A percentile compares a stretch with the other conserved stretches of the same genome.
phyloP scores from a whole-genome alignment of 257 asterid genomes.

The Orobanche coerulescens region DNA sequence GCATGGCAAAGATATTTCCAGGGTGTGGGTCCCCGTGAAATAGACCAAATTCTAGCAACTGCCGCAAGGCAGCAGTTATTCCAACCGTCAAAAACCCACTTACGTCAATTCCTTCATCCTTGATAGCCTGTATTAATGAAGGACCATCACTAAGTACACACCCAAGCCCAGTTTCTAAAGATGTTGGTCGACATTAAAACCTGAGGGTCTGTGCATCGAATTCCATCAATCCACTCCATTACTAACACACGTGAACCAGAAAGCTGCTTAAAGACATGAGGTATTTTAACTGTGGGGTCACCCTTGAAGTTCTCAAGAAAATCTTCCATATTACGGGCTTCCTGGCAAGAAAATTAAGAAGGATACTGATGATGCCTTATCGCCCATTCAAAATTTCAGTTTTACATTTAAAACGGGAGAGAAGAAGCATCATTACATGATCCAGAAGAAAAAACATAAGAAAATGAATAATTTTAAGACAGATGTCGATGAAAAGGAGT shows the following conservation, averaged over 20 bases:
- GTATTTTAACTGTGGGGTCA: slow-evolving; percentile 96
- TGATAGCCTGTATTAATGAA: slow-evolving; percentile 63
- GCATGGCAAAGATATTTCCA: slow-evolving; percentile 97
- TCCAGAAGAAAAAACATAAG: not conserved
- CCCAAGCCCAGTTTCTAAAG: slow-evolving; percentile 9
- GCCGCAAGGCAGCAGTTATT: slow-evolving; percentile 95
- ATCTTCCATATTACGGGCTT: slow-evolving; percentile 97
- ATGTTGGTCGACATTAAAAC: slow-evolving; percentile 28
- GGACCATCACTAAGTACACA: slow-evolving; percentile 20
- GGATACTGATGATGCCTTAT: slow-evolving; percentile 11
- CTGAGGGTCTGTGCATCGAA: slow-evolving; percentile 98
- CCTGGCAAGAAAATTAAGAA: slow-evolving; percentile 37
- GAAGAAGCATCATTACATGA: slow-evolving; percentile 2
- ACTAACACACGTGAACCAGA: slow-evolving; percentile 90
- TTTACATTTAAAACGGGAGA: not conserved
- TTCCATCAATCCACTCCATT: slow-evolving; percentile 99
- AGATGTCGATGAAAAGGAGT: slow-evolving; percentile 5
- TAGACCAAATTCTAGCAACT: slow-evolving; percentile 91
- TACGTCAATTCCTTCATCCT: slow-evolving; percentile 75
- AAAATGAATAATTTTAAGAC: not conserved
- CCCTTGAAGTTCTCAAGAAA: slow-evolving; percentile 91
- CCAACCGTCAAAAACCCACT: slow-evolving; percentile 92
- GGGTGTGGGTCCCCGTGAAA: slow-evolving; percentile 99
- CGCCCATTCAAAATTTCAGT: not conserved
- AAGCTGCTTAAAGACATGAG: slow-evolving; percentile 73